Evolutionary conservation across 163 green algal species (phyloP).

Genomic region (Chlamydomonas reinhardtii): DNA sequence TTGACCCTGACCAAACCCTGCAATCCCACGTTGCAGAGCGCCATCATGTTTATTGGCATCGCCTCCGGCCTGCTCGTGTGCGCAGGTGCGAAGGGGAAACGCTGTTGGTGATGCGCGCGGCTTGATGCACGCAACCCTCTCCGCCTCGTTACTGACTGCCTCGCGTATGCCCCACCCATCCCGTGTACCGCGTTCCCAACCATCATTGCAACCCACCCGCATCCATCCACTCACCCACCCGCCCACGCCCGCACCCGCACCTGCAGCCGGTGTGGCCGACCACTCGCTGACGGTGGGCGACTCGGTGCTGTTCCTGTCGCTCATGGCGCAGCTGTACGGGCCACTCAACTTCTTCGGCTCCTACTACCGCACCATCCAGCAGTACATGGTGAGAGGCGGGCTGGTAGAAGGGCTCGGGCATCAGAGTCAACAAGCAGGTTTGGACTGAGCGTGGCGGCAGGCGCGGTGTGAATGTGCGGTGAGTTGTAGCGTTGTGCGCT

Average conservation of each 20-base stretch:
- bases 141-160: neutral
- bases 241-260: neutral
- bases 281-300: slow-evolving; percentile 87
- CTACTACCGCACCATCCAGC: slow-evolving; percentile 70
- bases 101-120: neutral
- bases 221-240: too few relatives aligned
- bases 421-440: too few relatives aligned
- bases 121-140: neutral
- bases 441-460: too few relatives aligned
- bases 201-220: too few relatives aligned
- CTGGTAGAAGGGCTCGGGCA: too few relatives aligned
- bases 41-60: slow-evolving; percentile 81
- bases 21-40: slow-evolving; percentile 55
- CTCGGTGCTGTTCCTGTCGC: slow-evolving; percentile 89
- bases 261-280: slow-evolving; percentile 52
- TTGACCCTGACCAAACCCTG: too few relatives aligned
- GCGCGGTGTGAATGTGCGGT: too few relatives aligned
- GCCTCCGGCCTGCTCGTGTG: slow-evolving; percentile 77
- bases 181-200: too few relatives aligned
- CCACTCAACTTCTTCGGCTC: slow-evolving; percentile 61
- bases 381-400: slow-evolving; percentile 46
- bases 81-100: slow-evolving; percentile 11
- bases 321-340: slow-evolving; percentile 73
- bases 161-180: too few relatives aligned
- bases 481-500: too few relatives aligned